These are phyloP conservation scores for Clarkia xantiana DNA, from an alignment of 345 rosid species.

Conservation along the genomic window DNA sequence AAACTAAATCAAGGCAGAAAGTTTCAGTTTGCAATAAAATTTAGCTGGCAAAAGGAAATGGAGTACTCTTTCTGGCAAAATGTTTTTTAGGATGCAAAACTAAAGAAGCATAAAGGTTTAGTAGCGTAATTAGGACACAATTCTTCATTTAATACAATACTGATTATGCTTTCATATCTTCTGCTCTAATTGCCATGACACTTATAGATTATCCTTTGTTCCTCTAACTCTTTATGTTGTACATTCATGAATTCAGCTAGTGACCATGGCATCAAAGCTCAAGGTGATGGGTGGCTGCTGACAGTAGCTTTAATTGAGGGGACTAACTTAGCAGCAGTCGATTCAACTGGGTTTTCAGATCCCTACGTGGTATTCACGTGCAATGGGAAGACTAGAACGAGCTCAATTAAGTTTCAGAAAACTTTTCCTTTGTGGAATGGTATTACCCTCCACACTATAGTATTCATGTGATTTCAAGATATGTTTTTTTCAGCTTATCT, in stretches of 20 bases:
- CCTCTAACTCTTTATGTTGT: neutral
- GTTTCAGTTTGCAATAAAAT: too few species aligned
- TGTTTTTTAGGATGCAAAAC: too few species aligned
- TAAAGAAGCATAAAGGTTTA: too few species aligned
- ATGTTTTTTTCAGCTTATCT: slow-evolving; percentile 5
- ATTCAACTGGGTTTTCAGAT: slow-evolving; percentile 80
- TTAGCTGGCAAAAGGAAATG: too few species aligned
- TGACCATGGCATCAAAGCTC: slow-evolving; percentile 94
- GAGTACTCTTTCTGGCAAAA: too few species aligned
- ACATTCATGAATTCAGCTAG: slow-evolving; percentile 26
- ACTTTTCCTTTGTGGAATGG: slow-evolving; percentile 91
- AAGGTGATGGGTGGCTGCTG: slow-evolving; percentile 92
- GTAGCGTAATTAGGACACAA: too few species aligned
- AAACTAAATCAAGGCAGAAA: too few species aligned
- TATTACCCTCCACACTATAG: slow-evolving; percentile 10
- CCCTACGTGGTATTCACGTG: slow-evolving; percentile 88
- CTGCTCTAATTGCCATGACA: too few species aligned
- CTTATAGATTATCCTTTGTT: too few species aligned
- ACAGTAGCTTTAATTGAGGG: slow-evolving; percentile 91
- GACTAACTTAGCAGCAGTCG: slow-evolving; percentile 71
- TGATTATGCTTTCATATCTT: too few species aligned
- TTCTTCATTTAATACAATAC: too few species aligned
- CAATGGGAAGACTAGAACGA: slow-evolving; percentile 78
- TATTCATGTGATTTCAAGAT: slow-evolving; percentile 3
- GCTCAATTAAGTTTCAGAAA: slow-evolving; percentile 93